Base-by-base conservation (phyloP, 2,329 filamentous ascomycete genomes). In the Curvularia lunata region DNA sequence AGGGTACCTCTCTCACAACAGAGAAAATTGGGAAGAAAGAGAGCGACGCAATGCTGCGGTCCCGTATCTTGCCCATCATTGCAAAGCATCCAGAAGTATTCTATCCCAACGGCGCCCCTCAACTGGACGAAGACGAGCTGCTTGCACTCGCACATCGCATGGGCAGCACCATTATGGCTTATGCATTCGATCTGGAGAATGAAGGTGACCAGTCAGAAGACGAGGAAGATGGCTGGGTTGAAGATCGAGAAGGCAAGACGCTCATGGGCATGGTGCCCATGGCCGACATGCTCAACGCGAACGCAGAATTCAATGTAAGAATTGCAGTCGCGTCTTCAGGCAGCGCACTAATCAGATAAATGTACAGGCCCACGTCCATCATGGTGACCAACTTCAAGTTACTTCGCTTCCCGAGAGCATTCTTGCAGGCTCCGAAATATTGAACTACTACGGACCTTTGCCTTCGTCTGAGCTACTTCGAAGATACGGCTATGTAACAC, bases 201-300 rank as follows among this genome's bases (percentile, higher is more conserved):
- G 59, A 62, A 4, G 54, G 59, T 4, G 67, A 68, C 2, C 49
- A 65, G 5, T 52, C 54, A 0, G 65, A 69, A 9, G 61, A 63
- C 4, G 67, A 64, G 13, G 67, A 69, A 27, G 67, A 69, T 16
- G 67, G 67, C 6, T 69, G 67, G 67, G 50, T 67, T 1, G 62
- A 68, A 23, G 67, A 69, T n/a, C 65, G 55, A 4, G 67, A 69
- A 12, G 67, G 62, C 7, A 62, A 58, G 9, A 64, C 56, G 8
- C 63, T 66, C 47, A 56, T 69, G 3, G 67, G 67, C 2, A 69
- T 69, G 67, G 67, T 68, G 18, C 67, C 67, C 1, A 69, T 69
- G 67, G 67, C 67, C 7, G 67, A 69, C 7, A 62, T 68, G 2
- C 58, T 69, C 0, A 69, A 69, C 32, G 65, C 67, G 0, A 66